Conservation (phyloP, 2,329 filamentous ascomycete species). For the Claviceps spartinae region DNA sequence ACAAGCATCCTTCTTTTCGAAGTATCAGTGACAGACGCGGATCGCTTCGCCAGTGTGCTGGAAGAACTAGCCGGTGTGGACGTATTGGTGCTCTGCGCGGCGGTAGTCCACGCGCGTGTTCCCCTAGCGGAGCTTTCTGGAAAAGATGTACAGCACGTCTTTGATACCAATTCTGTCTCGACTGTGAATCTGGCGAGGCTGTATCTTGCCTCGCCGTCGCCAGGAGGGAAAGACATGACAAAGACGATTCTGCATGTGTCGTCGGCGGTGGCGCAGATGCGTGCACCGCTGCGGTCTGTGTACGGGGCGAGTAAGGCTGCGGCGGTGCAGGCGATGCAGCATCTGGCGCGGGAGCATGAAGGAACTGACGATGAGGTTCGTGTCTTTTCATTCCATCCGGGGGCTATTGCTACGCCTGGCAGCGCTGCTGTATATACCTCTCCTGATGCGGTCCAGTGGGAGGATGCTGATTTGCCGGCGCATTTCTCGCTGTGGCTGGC, state of each 20-base stretch:
- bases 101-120: background rate
- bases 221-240: too few species aligned
- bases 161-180: background rate
- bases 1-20: background rate
- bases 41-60: background rate
- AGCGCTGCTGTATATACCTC: background rate
- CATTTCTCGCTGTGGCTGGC: conserved; percentile 1
- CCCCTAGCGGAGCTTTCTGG: background rate
- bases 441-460: background rate
- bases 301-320: conserved; percentile 2
- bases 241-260: background rate
- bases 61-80: background rate
- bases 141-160: background rate
- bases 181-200: background rate
- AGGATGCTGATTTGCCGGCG: background rate
- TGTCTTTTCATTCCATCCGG: background rate
- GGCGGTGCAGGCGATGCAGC: conserved; percentile 1
- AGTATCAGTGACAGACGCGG: background rate
- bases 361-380: background rate
- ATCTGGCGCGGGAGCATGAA: background rate
- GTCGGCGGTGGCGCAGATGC: background rate
- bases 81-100: background rate
- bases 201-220: background rate
- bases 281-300: background rate
- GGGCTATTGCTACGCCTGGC: background rate